Percentiles rank a stretch among this genome's conserved stretches.
These are phyloP conservation scores for Dioszegia aurantiaca DNA, from an alignment of 768 basidiomycete genomes.

Conservation along the genomic window DNA sequence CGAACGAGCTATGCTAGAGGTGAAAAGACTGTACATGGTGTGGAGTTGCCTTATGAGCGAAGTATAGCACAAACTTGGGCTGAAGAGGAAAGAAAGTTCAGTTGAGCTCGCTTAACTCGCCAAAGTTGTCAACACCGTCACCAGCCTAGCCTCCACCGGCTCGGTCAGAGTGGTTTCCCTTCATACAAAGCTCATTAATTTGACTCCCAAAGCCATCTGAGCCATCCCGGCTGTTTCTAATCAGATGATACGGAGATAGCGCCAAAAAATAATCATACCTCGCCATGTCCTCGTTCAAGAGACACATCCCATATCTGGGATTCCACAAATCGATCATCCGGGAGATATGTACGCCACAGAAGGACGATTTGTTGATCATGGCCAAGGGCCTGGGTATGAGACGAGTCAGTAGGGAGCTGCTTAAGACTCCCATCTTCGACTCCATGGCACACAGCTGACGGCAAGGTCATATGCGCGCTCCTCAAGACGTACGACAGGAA, in stretches of 20 bases:
- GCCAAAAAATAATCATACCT: background rate
- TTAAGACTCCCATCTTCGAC: no score
- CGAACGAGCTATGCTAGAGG: background rate
- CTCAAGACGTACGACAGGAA: constrained; percentile 90
- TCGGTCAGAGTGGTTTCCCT: background rate
- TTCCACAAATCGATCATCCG: constrained; percentile 53
- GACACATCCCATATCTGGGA: constrained; percentile 50
- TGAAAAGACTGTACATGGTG: background rate
- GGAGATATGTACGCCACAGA: constrained; percentile 51
- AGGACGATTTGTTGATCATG: constrained; percentile 61
- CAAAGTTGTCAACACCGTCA: background rate
- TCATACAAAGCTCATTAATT: no score
- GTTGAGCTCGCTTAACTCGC: constrained; percentile 6
- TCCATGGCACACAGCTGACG: no score
- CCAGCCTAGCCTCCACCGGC: constrained; percentile 1
- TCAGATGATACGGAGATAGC: background rate
- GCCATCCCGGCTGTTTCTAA: no score
- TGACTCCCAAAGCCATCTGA: background rate
- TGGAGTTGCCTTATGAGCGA: background rate
- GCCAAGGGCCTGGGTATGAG: constrained; percentile 89
- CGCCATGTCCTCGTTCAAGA: constrained; percentile 24
- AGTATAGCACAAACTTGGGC: background rate
- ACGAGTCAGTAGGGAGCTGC: no score
- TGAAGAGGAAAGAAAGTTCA: no score
- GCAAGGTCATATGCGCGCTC: constrained; percentile 70